Evolutionary conservation across 805 yeast genomes (phyloP).

Genomic region (Schwanniomyces occidentalis): DNA sequence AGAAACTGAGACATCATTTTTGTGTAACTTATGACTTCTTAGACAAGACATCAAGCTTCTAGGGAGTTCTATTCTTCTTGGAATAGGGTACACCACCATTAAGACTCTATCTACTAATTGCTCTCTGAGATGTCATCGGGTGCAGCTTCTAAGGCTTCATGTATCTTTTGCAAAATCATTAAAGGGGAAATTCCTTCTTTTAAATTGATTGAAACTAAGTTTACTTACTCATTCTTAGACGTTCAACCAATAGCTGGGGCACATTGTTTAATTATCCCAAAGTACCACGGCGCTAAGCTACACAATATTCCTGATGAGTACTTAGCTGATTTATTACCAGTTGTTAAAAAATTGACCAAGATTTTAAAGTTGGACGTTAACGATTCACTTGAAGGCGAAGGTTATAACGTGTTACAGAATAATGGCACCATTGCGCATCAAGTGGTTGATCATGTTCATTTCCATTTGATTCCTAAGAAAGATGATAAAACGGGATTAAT

Average conservation of each 20-base stretch:
- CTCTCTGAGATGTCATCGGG: constrained; percentile 1
- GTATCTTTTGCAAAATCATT: constrained; percentile 92
- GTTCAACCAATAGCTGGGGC: constrained; percentile 91
- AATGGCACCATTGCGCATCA: constrained; percentile 96
- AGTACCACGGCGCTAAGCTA: constrained; percentile 88
- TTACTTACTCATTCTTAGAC: constrained; percentile 82
- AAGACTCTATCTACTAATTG: not conserved
- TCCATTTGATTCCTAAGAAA: constrained; percentile 92
- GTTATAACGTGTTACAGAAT: constrained; percentile 89
- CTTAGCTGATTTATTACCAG: constrained; percentile 81
- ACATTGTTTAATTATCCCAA: constrained; percentile 88
- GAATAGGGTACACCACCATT: not conserved
- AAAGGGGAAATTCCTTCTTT: constrained; percentile 95
- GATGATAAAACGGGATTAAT: constrained; percentile 70
- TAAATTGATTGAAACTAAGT: constrained; percentile 84
- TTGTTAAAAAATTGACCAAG: constrained; percentile 80
- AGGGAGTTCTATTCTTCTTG: not conserved
- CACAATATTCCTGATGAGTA: constrained; percentile 93
- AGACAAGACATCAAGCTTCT: constrained; percentile 1
- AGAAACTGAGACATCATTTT: constrained; percentile 1
- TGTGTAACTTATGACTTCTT: constrained; percentile 6
- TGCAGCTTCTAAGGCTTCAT: constrained; percentile 24
- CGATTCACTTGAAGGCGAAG: constrained; percentile 62
- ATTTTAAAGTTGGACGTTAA: constrained; percentile 66
- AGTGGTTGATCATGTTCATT: constrained; percentile 92